These are phyloP conservation scores for Aphanomyces euteiches DNA, from an alignment of 352 stramenopile species.

Conservation along the genomic window DNA sequence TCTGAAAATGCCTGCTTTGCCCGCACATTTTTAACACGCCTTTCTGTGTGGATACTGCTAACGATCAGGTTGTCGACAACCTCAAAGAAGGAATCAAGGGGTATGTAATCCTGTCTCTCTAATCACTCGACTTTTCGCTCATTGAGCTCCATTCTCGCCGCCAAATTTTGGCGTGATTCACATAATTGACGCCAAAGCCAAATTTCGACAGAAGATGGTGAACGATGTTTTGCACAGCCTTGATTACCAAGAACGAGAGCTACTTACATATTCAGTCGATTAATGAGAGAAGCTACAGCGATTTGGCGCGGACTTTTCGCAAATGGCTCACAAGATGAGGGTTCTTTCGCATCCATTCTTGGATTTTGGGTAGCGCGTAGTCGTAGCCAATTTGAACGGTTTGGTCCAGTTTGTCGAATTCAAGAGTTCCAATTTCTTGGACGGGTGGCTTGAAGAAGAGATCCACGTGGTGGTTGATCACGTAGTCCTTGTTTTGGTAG, in stretches of 20 bases:
- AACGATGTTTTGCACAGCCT: too few relatives aligned
- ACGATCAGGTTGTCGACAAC: too few relatives aligned
- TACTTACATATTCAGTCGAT: not conserved
- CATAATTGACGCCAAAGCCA: too few relatives aligned
- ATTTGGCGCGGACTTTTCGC: not conserved
- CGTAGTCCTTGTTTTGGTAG: slow-evolving; percentile 83
- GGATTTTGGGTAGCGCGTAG: slow-evolving; percentile 56
- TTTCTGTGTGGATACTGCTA: too few relatives aligned
- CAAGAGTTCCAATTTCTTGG: slow-evolving; percentile 84
- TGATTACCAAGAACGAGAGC: not conserved
- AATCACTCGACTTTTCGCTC: too few relatives aligned
- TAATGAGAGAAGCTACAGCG: not conserved
- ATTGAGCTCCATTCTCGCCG: too few relatives aligned
- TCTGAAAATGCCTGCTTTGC: too few relatives aligned
- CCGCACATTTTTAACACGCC: too few relatives aligned
- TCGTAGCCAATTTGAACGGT: slow-evolving; percentile 85
- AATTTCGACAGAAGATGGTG: too few relatives aligned
- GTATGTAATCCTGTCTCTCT: too few relatives aligned
- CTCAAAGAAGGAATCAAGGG: too few relatives aligned
- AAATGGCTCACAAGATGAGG: slow-evolving; percentile 18
- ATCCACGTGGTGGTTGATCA: slow-evolving; percentile 82
- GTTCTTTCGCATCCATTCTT: slow-evolving; percentile 27
- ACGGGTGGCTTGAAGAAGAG: slow-evolving; percentile 87
- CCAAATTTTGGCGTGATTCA: too few relatives aligned
- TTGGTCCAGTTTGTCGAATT: slow-evolving; percentile 91